These are phyloP conservation scores for Penicillium crystallinum DNA, from an alignment of 495 filamentous ascomycete genomes.

Conservation along the genomic window DNA sequence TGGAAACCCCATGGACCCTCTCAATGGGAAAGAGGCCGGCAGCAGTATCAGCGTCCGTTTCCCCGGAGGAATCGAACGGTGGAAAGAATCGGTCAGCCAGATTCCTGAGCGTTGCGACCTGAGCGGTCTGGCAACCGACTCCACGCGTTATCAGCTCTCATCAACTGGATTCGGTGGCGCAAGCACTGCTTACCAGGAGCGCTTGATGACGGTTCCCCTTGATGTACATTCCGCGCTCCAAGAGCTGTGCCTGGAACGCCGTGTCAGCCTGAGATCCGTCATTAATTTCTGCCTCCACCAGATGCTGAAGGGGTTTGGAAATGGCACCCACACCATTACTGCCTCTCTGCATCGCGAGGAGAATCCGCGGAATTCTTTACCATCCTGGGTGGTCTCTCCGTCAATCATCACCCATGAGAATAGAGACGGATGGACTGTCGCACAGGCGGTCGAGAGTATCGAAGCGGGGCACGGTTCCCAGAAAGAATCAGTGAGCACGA, in stretches of 20 bases:
- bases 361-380: not conserved
- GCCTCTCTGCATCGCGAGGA: not conserved
- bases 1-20: not conserved
- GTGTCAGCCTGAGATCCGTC: not conserved
- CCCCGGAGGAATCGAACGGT: not conserved
- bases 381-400: slow-evolving; percentile 10
- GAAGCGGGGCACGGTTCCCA: not conserved
- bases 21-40: not conserved
- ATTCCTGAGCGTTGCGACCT: not conserved
- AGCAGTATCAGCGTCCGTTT: not conserved
- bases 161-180: not conserved
- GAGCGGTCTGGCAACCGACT: not conserved
- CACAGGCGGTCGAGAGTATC: slow-evolving; percentile 10
- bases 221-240: not conserved
- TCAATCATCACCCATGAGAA: slow-evolving; percentile 19
- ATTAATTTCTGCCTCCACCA: not conserved
- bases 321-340: not conserved
- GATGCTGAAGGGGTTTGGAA: not conserved
- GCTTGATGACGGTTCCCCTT: not conserved
- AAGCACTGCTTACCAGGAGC: not conserved
- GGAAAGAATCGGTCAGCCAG: not conserved
- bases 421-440: slow-evolving; percentile 19
- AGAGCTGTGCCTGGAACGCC: not conserved
- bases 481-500: not conserved
- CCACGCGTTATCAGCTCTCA: not conserved